Conservation (phyloP, 768 basidiomycete genomes). For the Collybiopsis luxurians region DNA sequence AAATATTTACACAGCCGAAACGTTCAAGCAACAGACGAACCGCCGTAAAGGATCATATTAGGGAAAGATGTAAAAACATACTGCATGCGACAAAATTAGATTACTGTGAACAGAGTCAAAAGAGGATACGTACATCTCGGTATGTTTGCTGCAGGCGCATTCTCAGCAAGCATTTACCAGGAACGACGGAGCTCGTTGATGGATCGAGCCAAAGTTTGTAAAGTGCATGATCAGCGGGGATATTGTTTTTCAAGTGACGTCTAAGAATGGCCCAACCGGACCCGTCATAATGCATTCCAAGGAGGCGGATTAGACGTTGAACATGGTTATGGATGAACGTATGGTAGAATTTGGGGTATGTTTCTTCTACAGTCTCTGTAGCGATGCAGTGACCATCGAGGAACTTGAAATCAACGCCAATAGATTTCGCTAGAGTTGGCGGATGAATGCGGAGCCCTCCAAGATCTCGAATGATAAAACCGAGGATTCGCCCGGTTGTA, state of each 20-base stretch:
- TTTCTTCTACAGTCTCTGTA: slow-evolving; percentile 45
- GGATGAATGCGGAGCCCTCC: slow-evolving; percentile 58
- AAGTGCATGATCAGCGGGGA: slow-evolving; percentile 44
- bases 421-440: slow-evolving; percentile 43
- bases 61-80: slow-evolving; percentile 51
- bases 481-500: slow-evolving; percentile 37
- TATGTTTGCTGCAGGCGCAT: slow-evolving; percentile 58
- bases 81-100: slow-evolving; percentile 22
- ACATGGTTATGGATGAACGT: slow-evolving; percentile 60
- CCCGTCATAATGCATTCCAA: slow-evolving; percentile 51
- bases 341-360: slow-evolving; percentile 57
- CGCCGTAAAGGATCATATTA: slow-evolving; percentile 50
- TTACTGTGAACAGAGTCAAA: not conserved
- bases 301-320: slow-evolving; percentile 52
- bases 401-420: slow-evolving; percentile 49
- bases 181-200: slow-evolving; percentile 30
- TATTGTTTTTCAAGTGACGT: slow-evolving; percentile 38
- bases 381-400: slow-evolving; percentile 52
- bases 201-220: slow-evolving; percentile 47
- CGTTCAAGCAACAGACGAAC: too few relatives aligned
- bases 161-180: slow-evolving; percentile 56
- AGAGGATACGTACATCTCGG: slow-evolving; percentile 43
- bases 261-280: slow-evolving; percentile 50
- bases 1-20: too few relatives aligned
- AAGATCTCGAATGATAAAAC: slow-evolving; percentile 56